These are phyloP conservation scores for Macrocybe gigantea DNA, from an alignment of 768 basidiomycete genomes.

Conservation along the genomic window DNA sequence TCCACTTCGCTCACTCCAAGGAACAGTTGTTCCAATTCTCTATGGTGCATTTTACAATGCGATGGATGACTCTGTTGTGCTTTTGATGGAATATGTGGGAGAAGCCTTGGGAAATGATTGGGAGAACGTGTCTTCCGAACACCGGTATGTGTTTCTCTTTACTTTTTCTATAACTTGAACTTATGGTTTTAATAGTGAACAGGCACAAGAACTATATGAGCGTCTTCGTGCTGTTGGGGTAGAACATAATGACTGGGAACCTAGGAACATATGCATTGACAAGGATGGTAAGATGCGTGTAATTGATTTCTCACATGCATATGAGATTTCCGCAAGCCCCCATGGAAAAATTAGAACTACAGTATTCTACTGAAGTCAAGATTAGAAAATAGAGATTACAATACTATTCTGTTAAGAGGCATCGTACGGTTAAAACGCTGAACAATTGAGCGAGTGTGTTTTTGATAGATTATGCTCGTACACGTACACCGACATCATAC, in stretches of 20 bases:
- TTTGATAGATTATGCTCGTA: too few relatives aligned
- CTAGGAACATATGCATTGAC: constrained; percentile 1
- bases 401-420: too few relatives aligned
- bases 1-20: constrained; percentile 2
- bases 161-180: background rate
- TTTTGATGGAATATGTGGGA: constrained; percentile 1
- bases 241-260: constrained; percentile 1
- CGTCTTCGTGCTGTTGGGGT: constrained; percentile 1
- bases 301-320: constrained; percentile 1
- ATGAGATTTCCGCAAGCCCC: background rate
- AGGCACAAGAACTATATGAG: background rate
- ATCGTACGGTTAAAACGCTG: too few relatives aligned
- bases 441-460: too few relatives aligned
- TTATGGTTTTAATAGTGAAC: background rate
- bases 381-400: too few relatives aligned
- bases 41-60: constrained; percentile 1
- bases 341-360: too few relatives aligned
- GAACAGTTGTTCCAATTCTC: constrained; percentile 1
- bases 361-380: too few relatives aligned
- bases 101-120: constrained; percentile 1
- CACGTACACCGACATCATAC: too few relatives aligned
- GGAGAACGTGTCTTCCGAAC: background rate
- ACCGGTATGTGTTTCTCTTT: constrained; percentile 2
- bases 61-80: background rate
- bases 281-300: background rate